Base-by-base conservation (phyloP, 768 basidiomycete genomes). In the Tricholoma sp. region DNA sequence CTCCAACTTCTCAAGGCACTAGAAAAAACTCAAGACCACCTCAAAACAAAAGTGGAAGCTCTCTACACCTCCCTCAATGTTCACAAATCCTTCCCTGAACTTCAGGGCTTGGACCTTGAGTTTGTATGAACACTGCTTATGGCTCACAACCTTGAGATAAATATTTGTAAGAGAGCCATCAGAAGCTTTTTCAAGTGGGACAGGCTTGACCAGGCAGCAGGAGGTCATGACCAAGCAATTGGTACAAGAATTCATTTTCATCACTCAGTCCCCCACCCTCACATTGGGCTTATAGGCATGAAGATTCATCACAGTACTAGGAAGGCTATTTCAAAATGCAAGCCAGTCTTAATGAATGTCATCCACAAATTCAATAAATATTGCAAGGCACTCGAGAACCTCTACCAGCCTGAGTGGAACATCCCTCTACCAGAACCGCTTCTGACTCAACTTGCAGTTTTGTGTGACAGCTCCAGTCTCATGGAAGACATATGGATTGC, bases 401-500 rank as follows among this genome's bases (percentile, higher is more conserved):
- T 73, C 5, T 50, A 63, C 18, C 29, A 65, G 6, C 60, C 64
- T 0, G 31, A 54, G 3, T 73, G 68, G 52, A 31, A 52, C 0
- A 68, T 78, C 11, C 73, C 71, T 0, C n/a, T n/a, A n/a, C n/a
- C n/a, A n/a, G n/a, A n/a, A n/a, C n/a, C n/a, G n/a, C n/a, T n/a
- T n/a, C 71, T 71, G 0, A 71, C 66, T 0, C 63, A 72, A 19
- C 57, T 79, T 0, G 50, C 56, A 1, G 49, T 56, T 2, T 65
- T 74, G 5, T 64, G 63, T 6, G 64, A 69, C 8, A 43, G 61
- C 27, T 43, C 69, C 0, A 52, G 24, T 0, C 61, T 79, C 0
- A 68, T 76, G 67, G 67, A 75, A 32, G 74, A 76, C 50, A 64
- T 76, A 0, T 76, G 73, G 73, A 72, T 75, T 4, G 60, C 54